Conservation (phyloP, 2,329 filamentous ascomycete genomes). For the Diaporthe ampelina region DNA sequence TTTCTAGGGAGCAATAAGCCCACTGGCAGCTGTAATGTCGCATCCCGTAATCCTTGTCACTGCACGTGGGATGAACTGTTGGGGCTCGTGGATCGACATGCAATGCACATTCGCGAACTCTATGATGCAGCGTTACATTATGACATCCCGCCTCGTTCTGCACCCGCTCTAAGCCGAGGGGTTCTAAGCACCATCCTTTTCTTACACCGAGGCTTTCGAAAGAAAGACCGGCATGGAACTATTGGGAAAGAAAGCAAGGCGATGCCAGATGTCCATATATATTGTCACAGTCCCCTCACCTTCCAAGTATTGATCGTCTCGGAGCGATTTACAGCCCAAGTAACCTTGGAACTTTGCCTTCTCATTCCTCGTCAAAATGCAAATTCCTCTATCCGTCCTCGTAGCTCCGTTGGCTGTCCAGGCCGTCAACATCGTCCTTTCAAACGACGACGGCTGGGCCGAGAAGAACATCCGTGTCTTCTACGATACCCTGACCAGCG, state of each 20-base stretch:
- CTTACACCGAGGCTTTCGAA: background rate
- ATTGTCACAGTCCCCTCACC: background rate
- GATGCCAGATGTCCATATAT: background rate
- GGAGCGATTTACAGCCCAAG: background rate
- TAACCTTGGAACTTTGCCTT: too few relatives aligned
- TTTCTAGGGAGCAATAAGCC: background rate
- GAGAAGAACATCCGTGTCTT: conserved; percentile 75
- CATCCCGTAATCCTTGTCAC: background rate
- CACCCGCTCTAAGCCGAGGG: conserved; percentile 9
- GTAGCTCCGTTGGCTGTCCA: background rate
- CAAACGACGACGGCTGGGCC: conserved; percentile 81
- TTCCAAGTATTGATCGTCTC: background rate
- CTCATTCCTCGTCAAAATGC: background rate
- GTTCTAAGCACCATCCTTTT: background rate
- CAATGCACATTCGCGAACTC: background rate
- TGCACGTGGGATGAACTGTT: conserved; percentile 26
- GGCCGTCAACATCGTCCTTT: conserved; percentile 30
- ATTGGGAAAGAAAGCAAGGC: background rate
- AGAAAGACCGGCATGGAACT: too few relatives aligned
- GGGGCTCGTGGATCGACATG: background rate
- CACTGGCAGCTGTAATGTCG: background rate
- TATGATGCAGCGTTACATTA: conserved; percentile 24
- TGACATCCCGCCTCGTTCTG: too few relatives aligned
- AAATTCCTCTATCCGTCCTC: background rate
- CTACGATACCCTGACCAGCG: conserved; percentile 66